These are phyloP conservation scores for Candida sonorensis DNA, from an alignment of 805 yeast species.

Conservation along the genomic window DNA sequence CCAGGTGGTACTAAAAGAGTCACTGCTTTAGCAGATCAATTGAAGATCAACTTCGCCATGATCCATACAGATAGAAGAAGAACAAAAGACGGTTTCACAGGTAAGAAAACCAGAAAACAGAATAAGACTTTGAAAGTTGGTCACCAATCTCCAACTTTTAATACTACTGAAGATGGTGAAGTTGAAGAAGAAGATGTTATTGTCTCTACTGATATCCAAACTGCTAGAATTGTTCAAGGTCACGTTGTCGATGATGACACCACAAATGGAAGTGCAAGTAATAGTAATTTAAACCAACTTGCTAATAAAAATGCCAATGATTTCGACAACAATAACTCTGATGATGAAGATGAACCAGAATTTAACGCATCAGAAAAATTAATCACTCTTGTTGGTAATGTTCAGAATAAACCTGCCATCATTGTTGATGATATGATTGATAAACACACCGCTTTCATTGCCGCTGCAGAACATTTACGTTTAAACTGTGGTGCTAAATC, in stretches of 20 bases:
- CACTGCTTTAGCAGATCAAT: constrained; percentile 93
- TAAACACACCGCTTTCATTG: constrained; percentile 86
- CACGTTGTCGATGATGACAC: constrained; percentile 85
- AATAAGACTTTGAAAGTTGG: constrained; percentile 26
- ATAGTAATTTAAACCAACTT: constrained; percentile 27
- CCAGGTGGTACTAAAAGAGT: constrained; percentile 99
- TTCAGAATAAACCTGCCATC: constrained; percentile 83
- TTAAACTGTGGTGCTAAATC: constrained; percentile 93
- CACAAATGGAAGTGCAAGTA: constrained; percentile 1
- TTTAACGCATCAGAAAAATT: constrained; percentile 66
- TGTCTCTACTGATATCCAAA: constrained; percentile 75
- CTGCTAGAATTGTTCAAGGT: constrained; percentile 94
- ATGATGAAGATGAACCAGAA: constrained; percentile 76
- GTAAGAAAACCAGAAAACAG: constrained; percentile 41
- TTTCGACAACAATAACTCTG: constrained; percentile 77
- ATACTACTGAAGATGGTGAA: constrained; percentile 36
- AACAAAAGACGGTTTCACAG: constrained; percentile 52
- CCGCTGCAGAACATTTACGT: constrained; percentile 97
- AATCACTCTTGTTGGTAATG: constrained; percentile 95
- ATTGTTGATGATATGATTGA: constrained; percentile 97
- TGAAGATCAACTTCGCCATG: constrained; percentile 97
- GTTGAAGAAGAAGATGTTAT: constrained; percentile 62
- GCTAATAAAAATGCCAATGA: constrained; percentile 9
- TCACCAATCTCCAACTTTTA: constrained; percentile 28
- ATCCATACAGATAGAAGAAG: constrained; percentile 97